Base-by-base conservation (phyloP, 2,329 filamentous ascomycete species). In the Pseudopyrenochaeta lycopersici region DNA sequence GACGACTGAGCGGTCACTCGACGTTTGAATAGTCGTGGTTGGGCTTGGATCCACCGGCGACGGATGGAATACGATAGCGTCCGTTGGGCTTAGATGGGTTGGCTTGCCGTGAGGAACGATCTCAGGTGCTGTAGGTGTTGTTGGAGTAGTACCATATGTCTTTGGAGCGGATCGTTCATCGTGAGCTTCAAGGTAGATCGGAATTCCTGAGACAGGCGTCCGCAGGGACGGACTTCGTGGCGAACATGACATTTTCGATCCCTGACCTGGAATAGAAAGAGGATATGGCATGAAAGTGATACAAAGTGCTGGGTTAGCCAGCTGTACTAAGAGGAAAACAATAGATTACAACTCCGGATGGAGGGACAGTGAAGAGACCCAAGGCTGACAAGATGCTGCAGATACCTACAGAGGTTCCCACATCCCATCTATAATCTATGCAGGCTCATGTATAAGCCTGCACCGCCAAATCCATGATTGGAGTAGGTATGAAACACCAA, bases 101-200 rank as follows among this genome's bases (percentile, higher is more conserved):
- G 56, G 15, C 1, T 48, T 55, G 1, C 18, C n/a, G 7, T 44
- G 42, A 1, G 45, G 66, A 1, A 60, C 64, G 1, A 57, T 36
- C 1, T 68, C 63, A 6, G 65, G 66, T 1, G 62, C 66, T 0
- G 63, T 65, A 0, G 62, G 58, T 2, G 65, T 67, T 0, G 66
- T 67, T 1, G 64, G 62, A 1, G 64, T 70, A 0, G 66, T 64
- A 0, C 62, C 58, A 15, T 69, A 68, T 1, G 63, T 54, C 17
- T 64, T 65, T 1, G 54, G 33, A 0, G 49, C 44, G 10, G 27
- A 20, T 4, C 58, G 46, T 6, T 60, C 56, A 30, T 69, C 61
- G 2, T 50, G 44, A 0, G 66, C 57, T 10, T 69, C 67, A 4
- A 69, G 62, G 18, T 63, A 69, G 4, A 69, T 69, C 0, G 67